Conservation (phyloP, 1,284 basidiomycete species). For the Boletellus sp. region DNA sequence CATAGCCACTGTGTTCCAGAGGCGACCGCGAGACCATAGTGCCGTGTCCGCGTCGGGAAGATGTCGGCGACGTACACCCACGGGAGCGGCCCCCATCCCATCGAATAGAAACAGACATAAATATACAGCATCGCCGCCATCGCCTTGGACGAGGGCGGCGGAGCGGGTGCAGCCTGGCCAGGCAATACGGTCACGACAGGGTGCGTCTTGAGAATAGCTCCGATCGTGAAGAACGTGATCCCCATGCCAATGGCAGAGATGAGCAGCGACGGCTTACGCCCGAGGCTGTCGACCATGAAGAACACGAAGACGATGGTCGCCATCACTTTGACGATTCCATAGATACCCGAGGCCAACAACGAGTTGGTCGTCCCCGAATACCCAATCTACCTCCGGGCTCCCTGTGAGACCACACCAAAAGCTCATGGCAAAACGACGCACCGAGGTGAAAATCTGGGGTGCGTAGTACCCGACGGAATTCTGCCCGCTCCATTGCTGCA, state of each 20-base stretch:
- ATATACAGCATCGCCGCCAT: slow-evolving; percentile 79
- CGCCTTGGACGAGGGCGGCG: slow-evolving; percentile 52
- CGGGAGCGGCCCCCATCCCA: slow-evolving; percentile 60
- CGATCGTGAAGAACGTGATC: slow-evolving; percentile 62
- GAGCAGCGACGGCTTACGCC: slow-evolving; percentile 56
- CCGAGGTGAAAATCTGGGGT: slow-evolving; percentile 68
- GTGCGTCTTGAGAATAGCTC: slow-evolving; percentile 72
- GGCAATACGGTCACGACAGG: slow-evolving; percentile 41
- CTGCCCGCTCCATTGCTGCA: slow-evolving; percentile 62
- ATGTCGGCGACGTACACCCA: slow-evolving; percentile 81
- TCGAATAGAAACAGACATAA: slow-evolving; percentile 73
- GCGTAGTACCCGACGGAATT: slow-evolving; percentile 73
- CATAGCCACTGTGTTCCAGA: slow-evolving; percentile 77
- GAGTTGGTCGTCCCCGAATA: slow-evolving; percentile 57
- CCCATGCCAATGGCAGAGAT: slow-evolving; percentile 66
- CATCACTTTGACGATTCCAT: slow-evolving; percentile 75
- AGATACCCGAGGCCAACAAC: slow-evolving; percentile 78
- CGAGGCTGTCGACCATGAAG: slow-evolving; percentile 54
- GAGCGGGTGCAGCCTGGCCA: slow-evolving; percentile 26
- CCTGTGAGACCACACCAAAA: too few species aligned
- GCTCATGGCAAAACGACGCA: slow-evolving; percentile 26
- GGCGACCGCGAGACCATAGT: slow-evolving; percentile 71
- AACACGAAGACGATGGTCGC: slow-evolving; percentile 65
- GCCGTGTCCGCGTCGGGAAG: slow-evolving; percentile 78
- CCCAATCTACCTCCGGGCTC: slow-evolving; percentile 46